phyloP scores from a whole-genome alignment of 108 stramenopile genomes.

The Nannochloropsis oceanica region DNA sequence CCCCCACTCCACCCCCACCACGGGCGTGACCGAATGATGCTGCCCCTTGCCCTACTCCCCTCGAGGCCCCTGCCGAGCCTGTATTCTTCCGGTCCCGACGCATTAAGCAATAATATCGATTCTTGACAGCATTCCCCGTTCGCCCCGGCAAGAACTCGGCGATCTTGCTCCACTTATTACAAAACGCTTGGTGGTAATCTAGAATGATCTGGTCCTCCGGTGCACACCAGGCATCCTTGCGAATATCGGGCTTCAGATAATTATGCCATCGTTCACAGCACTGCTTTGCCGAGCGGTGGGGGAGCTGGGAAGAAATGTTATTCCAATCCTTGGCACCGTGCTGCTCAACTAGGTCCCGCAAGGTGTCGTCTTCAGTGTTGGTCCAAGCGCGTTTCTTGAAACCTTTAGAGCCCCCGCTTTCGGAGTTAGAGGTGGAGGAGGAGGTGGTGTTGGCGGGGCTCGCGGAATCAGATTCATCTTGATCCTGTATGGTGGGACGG shows the following conservation, averaged over 20 bases:
- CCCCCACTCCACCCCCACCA: too few species aligned
- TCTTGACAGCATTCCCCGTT: constrained; percentile 46
- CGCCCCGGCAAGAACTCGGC: constrained; percentile 64
- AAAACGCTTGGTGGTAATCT: background rate
- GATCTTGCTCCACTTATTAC: constrained; percentile 79
- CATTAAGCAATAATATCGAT: constrained; percentile 36
- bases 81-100: background rate
- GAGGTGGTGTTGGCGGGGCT: background rate
- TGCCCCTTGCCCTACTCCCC: too few species aligned
- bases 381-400: background rate
- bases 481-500: background rate
- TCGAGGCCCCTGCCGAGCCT: background rate
- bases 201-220: constrained; percentile 12
- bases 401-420: background rate
- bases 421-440: background rate
- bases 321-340: constrained; percentile 25
- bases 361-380: constrained; percentile 9
- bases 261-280: constrained; percentile 35
- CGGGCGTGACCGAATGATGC: too few species aligned
- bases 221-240: constrained; percentile 6
- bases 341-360: constrained; percentile 10
- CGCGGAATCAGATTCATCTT: background rate
- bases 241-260: constrained; percentile 17
- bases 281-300: constrained; percentile 30
- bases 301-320: constrained; percentile 18